phyloP scores from a whole-genome alignment of 1,139 yeast species.

The Saccharomyces hybrid region DNA sequence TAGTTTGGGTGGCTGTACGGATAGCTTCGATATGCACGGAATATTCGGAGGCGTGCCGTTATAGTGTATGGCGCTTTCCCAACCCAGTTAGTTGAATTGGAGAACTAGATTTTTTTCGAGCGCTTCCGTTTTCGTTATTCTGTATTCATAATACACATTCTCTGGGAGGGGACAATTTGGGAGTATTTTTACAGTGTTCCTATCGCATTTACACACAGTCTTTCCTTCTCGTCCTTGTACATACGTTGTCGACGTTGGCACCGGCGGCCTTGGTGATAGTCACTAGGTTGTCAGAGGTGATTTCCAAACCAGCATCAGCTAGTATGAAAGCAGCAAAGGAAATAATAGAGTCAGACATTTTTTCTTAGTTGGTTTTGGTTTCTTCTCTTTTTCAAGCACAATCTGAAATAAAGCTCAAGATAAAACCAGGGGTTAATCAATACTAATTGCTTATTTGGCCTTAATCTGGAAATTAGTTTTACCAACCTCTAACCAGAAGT shows the following conservation, averaged over 20 bases:
- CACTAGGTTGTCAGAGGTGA: conserved; percentile 85
- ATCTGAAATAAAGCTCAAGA: not conserved
- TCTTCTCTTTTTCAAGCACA: not conserved
- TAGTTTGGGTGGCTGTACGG: too few relatives aligned
- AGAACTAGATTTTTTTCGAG: not conserved
- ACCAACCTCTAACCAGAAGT: not conserved
- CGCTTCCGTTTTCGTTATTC: not conserved
- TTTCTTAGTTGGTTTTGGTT: conserved; percentile 5
- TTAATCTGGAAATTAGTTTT: not conserved
- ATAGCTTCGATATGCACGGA: too few relatives aligned
- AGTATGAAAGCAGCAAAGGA: conserved; percentile 86
- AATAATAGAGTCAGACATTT: conserved; percentile 49
- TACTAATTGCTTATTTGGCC: not conserved
- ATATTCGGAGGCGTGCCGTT: not conserved
- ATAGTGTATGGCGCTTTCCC: not conserved
- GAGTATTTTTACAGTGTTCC: not conserved
- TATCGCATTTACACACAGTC: not conserved
- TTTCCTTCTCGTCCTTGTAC: conserved; percentile 20
- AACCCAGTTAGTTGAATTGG: not conserved
- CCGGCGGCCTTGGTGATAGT: conserved; percentile 86
- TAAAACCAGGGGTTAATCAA: not conserved
- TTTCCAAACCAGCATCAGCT: conserved; percentile 94
- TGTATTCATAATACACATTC: not conserved
- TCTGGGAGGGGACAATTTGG: not conserved
- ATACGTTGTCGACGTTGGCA: conserved; percentile 67